Percentiles rank a stretch among this genome's conserved stretches.
Conservation (phyloP, 2,329 filamentous ascomycete species). For the Scytalidium sp. region DNA sequence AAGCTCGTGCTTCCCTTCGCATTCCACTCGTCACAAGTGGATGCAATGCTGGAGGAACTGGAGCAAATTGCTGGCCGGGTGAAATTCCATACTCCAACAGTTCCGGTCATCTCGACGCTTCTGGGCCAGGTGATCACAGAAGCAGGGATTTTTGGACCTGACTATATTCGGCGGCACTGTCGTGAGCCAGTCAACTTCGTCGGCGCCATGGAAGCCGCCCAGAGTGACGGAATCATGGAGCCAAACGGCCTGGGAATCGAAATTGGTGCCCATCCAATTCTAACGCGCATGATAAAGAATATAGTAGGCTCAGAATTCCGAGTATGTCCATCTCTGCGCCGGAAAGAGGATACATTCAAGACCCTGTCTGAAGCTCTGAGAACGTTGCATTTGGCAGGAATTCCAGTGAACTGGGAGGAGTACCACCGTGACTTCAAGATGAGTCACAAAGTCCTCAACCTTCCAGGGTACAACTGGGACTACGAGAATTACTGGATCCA, state of each 20-base stretch:
- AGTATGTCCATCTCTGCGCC: slow-evolving; percentile 58
- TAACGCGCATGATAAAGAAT: slow-evolving; percentile 64
- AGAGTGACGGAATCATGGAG: slow-evolving; percentile 55
- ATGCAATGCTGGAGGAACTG: slow-evolving; percentile 59
- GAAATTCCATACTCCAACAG: slow-evolving; percentile 50
- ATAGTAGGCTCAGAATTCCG: slow-evolving; percentile 53
- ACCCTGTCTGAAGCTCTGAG: slow-evolving; percentile 56
- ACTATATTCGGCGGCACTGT: slow-evolving; percentile 63
- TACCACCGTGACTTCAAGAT: slow-evolving; percentile 59
- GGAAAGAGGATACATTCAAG: slow-evolving; percentile 61
- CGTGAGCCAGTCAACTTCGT: slow-evolving; percentile 69
- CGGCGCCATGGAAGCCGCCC: slow-evolving; percentile 56
- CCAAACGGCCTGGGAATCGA: slow-evolving; percentile 65
- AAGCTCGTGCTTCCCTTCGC: slow-evolving; percentile 66
- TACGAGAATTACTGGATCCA: slow-evolving; percentile 67
- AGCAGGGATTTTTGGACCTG: slow-evolving; percentile 52
- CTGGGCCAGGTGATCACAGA: slow-evolving; percentile 57
- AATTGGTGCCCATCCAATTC: slow-evolving; percentile 71
- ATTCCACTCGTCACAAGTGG: slow-evolving; percentile 65
- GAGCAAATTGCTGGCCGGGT: slow-evolving; percentile 51
- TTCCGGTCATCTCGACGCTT: slow-evolving; percentile 69
- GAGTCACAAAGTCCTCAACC: slow-evolving; percentile 55
- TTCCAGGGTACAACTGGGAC: slow-evolving; percentile 68
- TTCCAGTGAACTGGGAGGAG: slow-evolving; percentile 66
- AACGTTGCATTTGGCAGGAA: slow-evolving; percentile 56